phyloP scores from a whole-genome alignment of 352 stramenopile genomes.

The Pythium diclinum region DNA sequence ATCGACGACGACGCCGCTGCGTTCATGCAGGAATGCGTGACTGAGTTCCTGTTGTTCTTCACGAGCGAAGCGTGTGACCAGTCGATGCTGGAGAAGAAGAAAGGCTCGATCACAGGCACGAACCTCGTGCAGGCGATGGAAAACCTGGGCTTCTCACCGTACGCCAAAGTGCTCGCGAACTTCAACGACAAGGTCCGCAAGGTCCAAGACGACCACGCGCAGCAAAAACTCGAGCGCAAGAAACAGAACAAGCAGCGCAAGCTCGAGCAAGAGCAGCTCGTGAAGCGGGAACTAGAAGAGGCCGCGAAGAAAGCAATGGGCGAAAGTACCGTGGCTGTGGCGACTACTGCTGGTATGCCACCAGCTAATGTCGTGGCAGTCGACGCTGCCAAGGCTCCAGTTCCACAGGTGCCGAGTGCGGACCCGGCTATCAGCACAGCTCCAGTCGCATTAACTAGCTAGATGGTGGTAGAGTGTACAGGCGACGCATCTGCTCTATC shows the following conservation, averaged over 20 bases:
- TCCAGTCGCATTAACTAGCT: not conserved
- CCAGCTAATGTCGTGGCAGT: not conserved
- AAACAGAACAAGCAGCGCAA: constrained; percentile 33
- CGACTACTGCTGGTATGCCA: not conserved
- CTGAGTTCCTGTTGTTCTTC: constrained; percentile 80
- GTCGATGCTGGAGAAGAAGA: constrained; percentile 61
- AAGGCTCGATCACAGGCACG: constrained; percentile 53
- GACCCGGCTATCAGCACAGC: not conserved
- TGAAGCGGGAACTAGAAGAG: constrained; percentile 46
- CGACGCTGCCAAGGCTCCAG: not conserved
- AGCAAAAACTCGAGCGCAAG: constrained; percentile 67
- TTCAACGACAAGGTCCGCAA: constrained; percentile 74
- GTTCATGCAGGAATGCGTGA: constrained; percentile 85
- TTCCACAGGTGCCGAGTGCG: not conserved
- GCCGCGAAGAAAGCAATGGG: constrained; percentile 36
- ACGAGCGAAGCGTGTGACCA: constrained; percentile 78
- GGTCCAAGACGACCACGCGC: constrained; percentile 52
- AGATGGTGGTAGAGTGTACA: not conserved
- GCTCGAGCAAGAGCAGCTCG: constrained; percentile 25
- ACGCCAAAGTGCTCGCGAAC: constrained; percentile 50
- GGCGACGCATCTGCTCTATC: not conserved
- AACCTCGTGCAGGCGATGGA: constrained; percentile 63
- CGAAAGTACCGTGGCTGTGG: not conserved
- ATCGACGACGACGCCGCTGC: constrained; percentile 75
- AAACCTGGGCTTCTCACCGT: constrained; percentile 68